Percentiles rank a stretch among this genome's conserved stretches.
These are phyloP conservation scores for Pseudogymnoascus verrucosus DNA, from an alignment of 2,329 filamentous ascomycete genomes.

Conservation along the genomic window DNA sequence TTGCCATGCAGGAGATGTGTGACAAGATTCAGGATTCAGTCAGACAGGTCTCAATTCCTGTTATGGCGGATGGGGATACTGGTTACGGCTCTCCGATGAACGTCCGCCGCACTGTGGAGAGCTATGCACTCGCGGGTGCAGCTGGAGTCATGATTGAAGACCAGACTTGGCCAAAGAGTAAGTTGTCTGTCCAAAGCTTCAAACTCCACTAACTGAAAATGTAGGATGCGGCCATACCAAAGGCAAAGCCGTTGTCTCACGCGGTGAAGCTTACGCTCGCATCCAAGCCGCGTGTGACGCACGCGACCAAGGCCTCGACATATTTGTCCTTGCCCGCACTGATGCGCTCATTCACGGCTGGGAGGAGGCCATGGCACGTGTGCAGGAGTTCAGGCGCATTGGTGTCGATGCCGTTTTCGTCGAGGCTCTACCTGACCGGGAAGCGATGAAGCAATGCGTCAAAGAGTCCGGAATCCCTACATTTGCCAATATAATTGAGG, in stretches of 20 bases:
- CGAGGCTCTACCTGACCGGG: constrained; percentile 37
- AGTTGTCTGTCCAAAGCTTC: constrained; percentile 11
- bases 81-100: constrained; percentile 42
- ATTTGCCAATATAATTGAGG: constrained; percentile 38
- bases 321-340: constrained; percentile 38
- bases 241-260: constrained; percentile 38
- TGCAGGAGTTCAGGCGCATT: constrained; percentile 34
- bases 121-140: constrained; percentile 28
- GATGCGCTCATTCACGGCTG: constrained; percentile 36
- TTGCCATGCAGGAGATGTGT: constrained; percentile 39
- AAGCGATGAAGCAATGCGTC: constrained; percentile 33
- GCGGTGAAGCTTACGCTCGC: constrained; percentile 38
- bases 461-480: constrained; percentile 32
- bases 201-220: neutral
- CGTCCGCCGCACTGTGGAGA: constrained; percentile 37
- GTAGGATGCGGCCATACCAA: constrained; percentile 39
- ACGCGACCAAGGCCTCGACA: constrained; percentile 36
- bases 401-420: constrained; percentile 39
- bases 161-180: constrained; percentile 42
- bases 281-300: constrained; percentile 40
- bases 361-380: constrained; percentile 37
- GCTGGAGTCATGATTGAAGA: constrained; percentile 38
- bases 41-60: constrained; percentile 31
- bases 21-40: constrained; percentile 37
- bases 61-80: constrained; percentile 40